phyloP scores from a whole-genome alignment of 768 basidiomycete genomes.

The Tylopilus sp. region DNA sequence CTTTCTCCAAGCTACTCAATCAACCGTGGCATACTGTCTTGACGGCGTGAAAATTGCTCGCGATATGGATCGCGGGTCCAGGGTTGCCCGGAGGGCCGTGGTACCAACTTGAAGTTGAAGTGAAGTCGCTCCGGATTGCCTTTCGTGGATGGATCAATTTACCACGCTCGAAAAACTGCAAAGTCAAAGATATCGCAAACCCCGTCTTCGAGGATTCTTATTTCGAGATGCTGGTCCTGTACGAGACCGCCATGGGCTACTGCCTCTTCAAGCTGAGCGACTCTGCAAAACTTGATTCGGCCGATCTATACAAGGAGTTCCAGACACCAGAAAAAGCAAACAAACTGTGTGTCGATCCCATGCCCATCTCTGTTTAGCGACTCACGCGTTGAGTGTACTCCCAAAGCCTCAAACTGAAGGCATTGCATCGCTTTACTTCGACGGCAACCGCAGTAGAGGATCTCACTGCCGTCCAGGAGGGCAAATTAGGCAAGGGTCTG shows the following conservation, averaged over 20 bases:
- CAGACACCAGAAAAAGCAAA: slow-evolving; percentile 89
- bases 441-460: slow-evolving; percentile 98
- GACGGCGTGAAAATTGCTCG: no score
- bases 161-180: slow-evolving; percentile 35
- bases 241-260: slow-evolving; percentile 95
- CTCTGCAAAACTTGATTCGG: slow-evolving; percentile 80
- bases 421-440: slow-evolving; percentile 93
- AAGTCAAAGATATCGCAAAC: no score
- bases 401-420: slow-evolving; percentile 87
- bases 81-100: no score
- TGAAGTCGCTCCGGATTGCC: slow-evolving; percentile 9
- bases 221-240: slow-evolving; percentile 82
- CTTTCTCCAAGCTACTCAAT: no score
- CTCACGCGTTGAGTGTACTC: slow-evolving; percentile 5
- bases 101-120: slow-evolving; percentile 1
- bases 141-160: slow-evolving; percentile 21
- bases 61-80: no score
- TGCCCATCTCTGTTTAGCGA: slow-evolving; percentile 10
- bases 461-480: slow-evolving; percentile 86
- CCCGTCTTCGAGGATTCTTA: no score
- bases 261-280: slow-evolving; percentile 96
- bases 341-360: slow-evolving; percentile 66
- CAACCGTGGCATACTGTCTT: no score
- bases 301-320: slow-evolving; percentile 89
- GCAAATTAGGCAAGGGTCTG: slow-evolving; percentile 88